Evolutionary conservation across 352 stramenopile genomes (phyloP), one percentile per base, ranked within the genome.

Genomic region (Plasmopara halstedii): DNA sequence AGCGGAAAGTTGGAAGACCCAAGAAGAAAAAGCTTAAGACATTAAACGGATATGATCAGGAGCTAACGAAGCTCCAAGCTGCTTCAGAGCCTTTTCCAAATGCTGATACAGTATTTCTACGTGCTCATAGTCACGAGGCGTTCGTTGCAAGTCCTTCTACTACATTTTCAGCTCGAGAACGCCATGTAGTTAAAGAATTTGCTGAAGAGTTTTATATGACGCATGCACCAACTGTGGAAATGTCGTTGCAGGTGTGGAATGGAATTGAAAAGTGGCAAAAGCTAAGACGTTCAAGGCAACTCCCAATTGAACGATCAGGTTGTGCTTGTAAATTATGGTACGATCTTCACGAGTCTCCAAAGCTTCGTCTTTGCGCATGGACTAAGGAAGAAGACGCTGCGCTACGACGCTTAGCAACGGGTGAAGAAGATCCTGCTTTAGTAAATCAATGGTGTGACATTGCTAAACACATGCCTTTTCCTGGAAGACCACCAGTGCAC

Each of bases 251-350:
- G 27, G 64, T 53, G 41, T 86, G 74, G 73, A 80, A 82, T n/a
- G 17, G 15, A 1, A 62, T 69, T 20, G 66, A 76, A 5, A 42
- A 54, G 7, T 62, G 54, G 56, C 61, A 72, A 20, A 61, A 56
- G 0, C 56, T 40, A 21, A 52, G 51, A 35, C 56, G 57, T 29
- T 53, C 47, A 13, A 53, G 26, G n/a, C 51, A 69, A n/a, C 21
- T 54, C 10, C 53, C 62, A 10, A 72, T 88, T 43, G 69, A 83
- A 23, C 69, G 77, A 21, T 73, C 77, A 3, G 63, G 70, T 2
- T 88, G 86, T 42, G 63, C 72, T 23, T 88, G 77, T 36, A 85
- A 85, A 36, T 46, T 85, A n/a, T 79, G 73, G 50, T 88, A 71
- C 53, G 73, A 87, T 14, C 56, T 88, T 27, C 69, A 87, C 36